Base-by-base conservation (phyloP, 2,329 filamentous ascomycete genomes). In the Trichoderma hamatum region DNA sequence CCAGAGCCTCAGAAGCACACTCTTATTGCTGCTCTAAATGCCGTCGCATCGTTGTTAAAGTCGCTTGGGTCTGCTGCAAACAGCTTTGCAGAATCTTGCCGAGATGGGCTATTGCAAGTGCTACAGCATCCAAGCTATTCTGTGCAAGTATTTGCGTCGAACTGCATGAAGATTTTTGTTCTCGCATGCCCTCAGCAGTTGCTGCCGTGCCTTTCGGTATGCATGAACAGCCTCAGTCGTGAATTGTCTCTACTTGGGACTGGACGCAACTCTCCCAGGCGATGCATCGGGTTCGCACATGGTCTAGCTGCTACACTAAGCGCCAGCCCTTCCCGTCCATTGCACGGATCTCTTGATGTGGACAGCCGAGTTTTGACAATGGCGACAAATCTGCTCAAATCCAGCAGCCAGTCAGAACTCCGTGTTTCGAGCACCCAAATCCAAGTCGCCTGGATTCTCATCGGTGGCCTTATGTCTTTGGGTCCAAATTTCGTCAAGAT, bases 401-500 rank as follows among this genome's bases (percentile, higher is more conserved):
- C 92, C 0, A 97, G 94, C 78, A 90, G 94, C 56, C 93, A 93
- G 76, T 96, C 93, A 1, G 95, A 99, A 77, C 84, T 99, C 65
- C 90, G 95, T 32, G 89, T 96, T 43, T 97, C 96, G 7, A 93
- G 93, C 75, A 97, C 94, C 1, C 96, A 99, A 76, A 94, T 99
- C 28, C 96, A 99, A 77, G 94, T 99, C 2, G 96, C 96, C 5
- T 99, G 96, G 95, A 96, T 97, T 59, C 83, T 99, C 69, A 97
- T 99, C 58, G 96, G 96, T 46, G 96, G 96, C 0, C 83, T 99
- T 67, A 98, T 98, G 95, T 94, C 94, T 0, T 86, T 99, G 0
- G 96, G 96, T 0, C 95, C 96, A 4, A 98, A 97, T 78, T 99
- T 99, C 78, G 95, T 98, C 79, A 99, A 99, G 81, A 98, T 98